Evolutionary conservation across 352 stramenopile species (phyloP).

Genomic region (Phytophthora boehmeriae): DNA sequence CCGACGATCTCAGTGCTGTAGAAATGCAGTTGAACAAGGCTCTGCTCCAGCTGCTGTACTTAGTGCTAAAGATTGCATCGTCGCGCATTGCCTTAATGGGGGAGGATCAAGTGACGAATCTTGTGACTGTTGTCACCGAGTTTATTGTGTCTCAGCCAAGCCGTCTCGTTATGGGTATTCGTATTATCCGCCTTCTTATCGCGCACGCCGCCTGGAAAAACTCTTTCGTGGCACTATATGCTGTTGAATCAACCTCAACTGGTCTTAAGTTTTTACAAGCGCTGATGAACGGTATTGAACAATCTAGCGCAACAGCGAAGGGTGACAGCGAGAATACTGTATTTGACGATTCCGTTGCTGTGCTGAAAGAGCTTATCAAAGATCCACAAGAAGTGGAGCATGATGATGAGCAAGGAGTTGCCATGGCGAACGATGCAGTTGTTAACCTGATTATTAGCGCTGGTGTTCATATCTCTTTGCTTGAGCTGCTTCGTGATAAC

Average conservation of each 20-base stretch:
- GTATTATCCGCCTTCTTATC: conserved; percentile 83
- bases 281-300: conserved; percentile 58
- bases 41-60: conserved; percentile 69
- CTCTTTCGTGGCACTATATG: conserved; percentile 75
- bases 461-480: conserved; percentile 67
- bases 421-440: conserved; percentile 64
- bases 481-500: conserved; percentile 60
- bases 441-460: conserved; percentile 75
- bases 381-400: conserved; percentile 29
- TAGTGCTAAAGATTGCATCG: conserved; percentile 67
- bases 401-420: conserved; percentile 36
- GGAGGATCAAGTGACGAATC: conserved; percentile 64
- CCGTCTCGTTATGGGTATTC: conserved; percentile 58
- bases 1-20: conserved; percentile 32
- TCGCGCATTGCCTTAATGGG: conserved; percentile 54
- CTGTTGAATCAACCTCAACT: conserved; percentile 61
- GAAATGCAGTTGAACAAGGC: conserved; percentile 50
- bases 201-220: conserved; percentile 65
- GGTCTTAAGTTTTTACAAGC: conserved; percentile 72
- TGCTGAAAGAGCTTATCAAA: conserved; percentile 66
- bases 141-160: conserved; percentile 64
- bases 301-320: conserved; percentile 38
- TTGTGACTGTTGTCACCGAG: conserved; percentile 74
- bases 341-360: conserved; percentile 67
- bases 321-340: conserved; percentile 36